These are phyloP conservation scores for Ascosphaera apis DNA, from an alignment of 2,329 filamentous ascomycete species.

Conservation along the genomic window DNA sequence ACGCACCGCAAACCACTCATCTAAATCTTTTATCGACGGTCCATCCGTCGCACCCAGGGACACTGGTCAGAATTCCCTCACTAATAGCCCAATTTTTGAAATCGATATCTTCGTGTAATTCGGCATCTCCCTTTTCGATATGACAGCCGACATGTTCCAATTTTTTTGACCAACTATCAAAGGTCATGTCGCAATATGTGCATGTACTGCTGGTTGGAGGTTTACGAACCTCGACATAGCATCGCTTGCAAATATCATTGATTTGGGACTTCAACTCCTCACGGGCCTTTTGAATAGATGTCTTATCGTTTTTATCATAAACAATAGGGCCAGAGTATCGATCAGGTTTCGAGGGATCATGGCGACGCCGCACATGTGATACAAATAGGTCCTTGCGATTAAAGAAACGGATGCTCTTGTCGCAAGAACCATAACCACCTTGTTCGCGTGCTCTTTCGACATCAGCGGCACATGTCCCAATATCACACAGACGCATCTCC, in stretches of 20 bases:
- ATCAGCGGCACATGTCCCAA: slow-evolving; percentile 30
- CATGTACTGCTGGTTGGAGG: slow-evolving; percentile 40
- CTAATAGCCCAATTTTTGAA: slow-evolving; percentile 18
- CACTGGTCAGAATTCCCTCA: slow-evolving; percentile 13
- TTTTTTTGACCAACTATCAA: slow-evolving; percentile 53
- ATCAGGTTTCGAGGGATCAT: slow-evolving; percentile 35
- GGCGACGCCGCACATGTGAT: slow-evolving; percentile 73
- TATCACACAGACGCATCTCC: slow-evolving; percentile 51
- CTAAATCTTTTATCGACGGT: slow-evolving; percentile 3
- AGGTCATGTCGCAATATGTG: slow-evolving; percentile 33
- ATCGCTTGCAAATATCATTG: slow-evolving; percentile 32
- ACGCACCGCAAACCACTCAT: slow-evolving; percentile 1
- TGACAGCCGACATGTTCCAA: slow-evolving; percentile 79
- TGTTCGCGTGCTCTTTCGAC: slow-evolving; percentile 6
- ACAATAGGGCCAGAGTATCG: slow-evolving; percentile 3
- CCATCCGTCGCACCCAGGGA: slow-evolving; percentile 7
- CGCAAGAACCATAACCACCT: slow-evolving; percentile 7
- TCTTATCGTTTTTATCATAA: no score
- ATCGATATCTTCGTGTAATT: slow-evolving; percentile 19
- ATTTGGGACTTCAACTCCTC: slow-evolving; percentile 29
- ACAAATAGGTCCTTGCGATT: slow-evolving; percentile 85
- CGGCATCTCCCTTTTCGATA: slow-evolving; percentile 35
- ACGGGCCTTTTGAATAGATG: slow-evolving; percentile 14
- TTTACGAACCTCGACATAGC: slow-evolving; percentile 35
- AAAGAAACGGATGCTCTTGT: slow-evolving; percentile 26